Evolutionary conservation across 2,329 filamentous ascomycete genomes (phyloP).

Genomic region (Fusarium pseudocircinatum): DNA sequence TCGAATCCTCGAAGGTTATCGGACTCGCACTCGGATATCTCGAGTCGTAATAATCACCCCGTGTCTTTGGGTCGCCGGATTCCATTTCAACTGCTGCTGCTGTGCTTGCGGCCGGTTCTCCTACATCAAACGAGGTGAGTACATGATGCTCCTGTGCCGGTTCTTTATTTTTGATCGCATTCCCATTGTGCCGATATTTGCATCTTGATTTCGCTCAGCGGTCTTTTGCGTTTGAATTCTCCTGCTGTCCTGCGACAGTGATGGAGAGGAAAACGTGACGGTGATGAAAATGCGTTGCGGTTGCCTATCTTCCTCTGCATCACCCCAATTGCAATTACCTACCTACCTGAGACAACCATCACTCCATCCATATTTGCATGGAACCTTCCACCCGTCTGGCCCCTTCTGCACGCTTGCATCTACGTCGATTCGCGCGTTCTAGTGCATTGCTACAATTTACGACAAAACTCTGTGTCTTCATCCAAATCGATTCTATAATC

Average conservation of each 20-base stretch:
- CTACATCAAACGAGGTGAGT: slow-evolving; percentile 36
- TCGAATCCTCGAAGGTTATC: slow-evolving; percentile 34
- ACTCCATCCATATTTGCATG: slow-evolving; percentile 7
- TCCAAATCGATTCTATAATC: slow-evolving; percentile 9
- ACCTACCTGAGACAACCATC: slow-evolving; percentile 11
- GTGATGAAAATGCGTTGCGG: slow-evolving; percentile 20
- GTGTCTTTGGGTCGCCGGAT: slow-evolving; percentile 16
- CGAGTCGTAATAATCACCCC: slow-evolving; percentile 18
- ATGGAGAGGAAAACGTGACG: slow-evolving; percentile 1
- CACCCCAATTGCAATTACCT: not conserved
- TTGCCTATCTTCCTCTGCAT: slow-evolving; percentile 27
- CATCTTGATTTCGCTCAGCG: not conserved
- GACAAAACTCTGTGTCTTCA: slow-evolving; percentile 21
- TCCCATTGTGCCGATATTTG: not conserved
- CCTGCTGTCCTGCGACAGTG: slow-evolving; percentile 10
- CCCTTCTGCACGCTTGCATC: slow-evolving; percentile 9
- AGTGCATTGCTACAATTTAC: slow-evolving; percentile 20
- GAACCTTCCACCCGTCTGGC: slow-evolving; percentile 2
- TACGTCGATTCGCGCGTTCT: slow-evolving; percentile 1
- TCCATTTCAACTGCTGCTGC: slow-evolving; percentile 26
- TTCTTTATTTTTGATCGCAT: slow-evolving; percentile 12
- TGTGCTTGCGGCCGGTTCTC: slow-evolving; percentile 27
- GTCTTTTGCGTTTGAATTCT: not conserved
- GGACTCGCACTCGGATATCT: slow-evolving; percentile 27
- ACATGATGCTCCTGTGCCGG: slow-evolving; percentile 21